Evolutionary conservation across 2,329 filamentous ascomycete species (phyloP).

Genomic region (Fusarium guadeloupense): DNA sequence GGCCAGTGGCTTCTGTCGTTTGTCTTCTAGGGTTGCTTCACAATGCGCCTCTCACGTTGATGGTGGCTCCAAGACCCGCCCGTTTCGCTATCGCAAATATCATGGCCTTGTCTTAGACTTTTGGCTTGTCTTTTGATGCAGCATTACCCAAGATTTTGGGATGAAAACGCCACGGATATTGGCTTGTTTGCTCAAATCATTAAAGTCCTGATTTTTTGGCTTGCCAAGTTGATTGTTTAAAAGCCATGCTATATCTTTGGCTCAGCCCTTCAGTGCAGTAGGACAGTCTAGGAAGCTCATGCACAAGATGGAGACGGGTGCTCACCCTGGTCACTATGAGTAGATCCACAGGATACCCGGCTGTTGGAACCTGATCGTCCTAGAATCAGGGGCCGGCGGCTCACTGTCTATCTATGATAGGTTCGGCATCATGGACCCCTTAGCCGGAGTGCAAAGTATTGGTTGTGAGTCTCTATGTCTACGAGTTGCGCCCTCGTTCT

Average conservation of each 20-base stretch:
- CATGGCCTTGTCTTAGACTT: conserved; percentile 4
- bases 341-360: conserved; percentile 23
- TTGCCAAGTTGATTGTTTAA: conserved; percentile 7
- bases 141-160: conserved; percentile 23
- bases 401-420: conserved; percentile 10
- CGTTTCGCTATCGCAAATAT: conserved; percentile 14
- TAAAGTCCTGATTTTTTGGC: conserved; percentile 4
- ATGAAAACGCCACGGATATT: conserved; percentile 18
- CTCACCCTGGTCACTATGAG: conserved; percentile 8
- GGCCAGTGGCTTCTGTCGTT: conserved; percentile 22
- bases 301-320: conserved; percentile 18
- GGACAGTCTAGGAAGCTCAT: conserved; percentile 19
- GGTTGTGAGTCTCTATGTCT: conserved; percentile 18
- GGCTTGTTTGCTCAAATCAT: conserved; percentile 6
- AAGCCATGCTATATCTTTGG: conserved; percentile 16
- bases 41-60: conserved; percentile 22
- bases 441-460: conserved; percentile 19
- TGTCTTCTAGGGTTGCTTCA: conserved; percentile 21
- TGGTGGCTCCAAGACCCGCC: conserved; percentile 1
- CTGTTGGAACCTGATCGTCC: conserved; percentile 6
- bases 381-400: neutral
- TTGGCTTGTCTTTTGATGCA: conserved; percentile 6
- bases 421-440: conserved; percentile 14
- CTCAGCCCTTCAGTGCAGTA: conserved; percentile 8
- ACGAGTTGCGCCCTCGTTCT: conserved; percentile 23